Base-by-base conservation (phyloP, 2,329 filamentous ascomycete species). In the Aspergillus sp. region DNA sequence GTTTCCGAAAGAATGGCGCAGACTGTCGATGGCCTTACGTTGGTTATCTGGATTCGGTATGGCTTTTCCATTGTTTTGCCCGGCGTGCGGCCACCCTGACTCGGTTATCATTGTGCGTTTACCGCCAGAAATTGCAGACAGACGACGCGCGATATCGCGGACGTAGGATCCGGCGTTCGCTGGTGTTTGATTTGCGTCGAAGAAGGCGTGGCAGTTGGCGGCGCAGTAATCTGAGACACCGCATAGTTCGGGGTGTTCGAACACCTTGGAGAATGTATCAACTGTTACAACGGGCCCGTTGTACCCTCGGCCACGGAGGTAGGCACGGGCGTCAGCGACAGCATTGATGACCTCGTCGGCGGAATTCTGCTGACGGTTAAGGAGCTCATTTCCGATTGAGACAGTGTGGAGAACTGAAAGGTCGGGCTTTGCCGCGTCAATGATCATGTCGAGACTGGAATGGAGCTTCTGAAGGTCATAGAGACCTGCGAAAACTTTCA, bases 191-290 rank as follows among this genome's bases (percentile, higher is more conserved):
- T 83, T 84, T 3, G 80, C 74, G 66, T 96, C 89, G 73, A 95
- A 96, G 82, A 92, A 96, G 12, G 91, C 84, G 73, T 96, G 91
- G 64, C 86, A 85, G 75, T 96, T 96, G 70, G 89, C 84, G 15
- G 90, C 89, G 68, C 88, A 91, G 76, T 89, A 90, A 69, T 96
- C 91, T 1, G 89, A 90, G 46, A 79, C 81, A 24, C 86, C 73
- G 75, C 91, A 96, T 48, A 96, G 81, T 51, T 83, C 77, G 0
- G 88, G 87, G 65, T 93, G 83, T 51, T 79, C 75, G 48, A 87
- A 77, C n/a, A 86, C 81, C 5, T 88, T 86, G 20, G 84, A 81
- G 67, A 90, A 89, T 1, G 90, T 93, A 70, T 96, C 92, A 47
- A 93, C 89, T 0, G 89, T 87, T 39, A 93, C 89, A 30, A 96